Conservation (phyloP, 306 rosid species). For the Quercus rubra region DNA sequence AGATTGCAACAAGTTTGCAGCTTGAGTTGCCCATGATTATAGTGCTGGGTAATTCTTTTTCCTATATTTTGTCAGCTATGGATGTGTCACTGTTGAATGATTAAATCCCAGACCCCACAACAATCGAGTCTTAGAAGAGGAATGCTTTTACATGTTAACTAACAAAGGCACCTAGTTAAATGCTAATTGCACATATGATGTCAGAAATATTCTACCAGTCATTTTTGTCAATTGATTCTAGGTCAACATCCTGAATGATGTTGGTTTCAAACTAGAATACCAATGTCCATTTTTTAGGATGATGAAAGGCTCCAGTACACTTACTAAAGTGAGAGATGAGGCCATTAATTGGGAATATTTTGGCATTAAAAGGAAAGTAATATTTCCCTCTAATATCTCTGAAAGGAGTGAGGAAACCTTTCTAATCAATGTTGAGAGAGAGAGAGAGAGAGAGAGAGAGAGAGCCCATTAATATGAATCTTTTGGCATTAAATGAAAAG, state of each 20-base stretch:
- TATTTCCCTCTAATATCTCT: background rate
- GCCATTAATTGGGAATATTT: background rate
- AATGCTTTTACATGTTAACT: background rate
- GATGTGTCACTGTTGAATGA: background rate
- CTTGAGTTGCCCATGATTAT: background rate
- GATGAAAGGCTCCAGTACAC: background rate
- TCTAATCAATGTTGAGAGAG: background rate
- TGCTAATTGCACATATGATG: background rate
- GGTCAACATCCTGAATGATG: background rate
- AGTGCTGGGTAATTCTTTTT: background rate
- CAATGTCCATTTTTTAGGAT: background rate
- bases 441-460: background rate
- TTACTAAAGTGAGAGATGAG: background rate
- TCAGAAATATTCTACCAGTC: background rate
- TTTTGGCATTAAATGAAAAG: background rate
- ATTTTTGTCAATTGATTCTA: background rate
- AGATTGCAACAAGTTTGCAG: background rate
- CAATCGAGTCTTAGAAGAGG: background rate
- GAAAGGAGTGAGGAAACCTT: too few relatives aligned
- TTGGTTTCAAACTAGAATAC: background rate
- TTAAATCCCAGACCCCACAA: background rate
- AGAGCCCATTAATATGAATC: background rate
- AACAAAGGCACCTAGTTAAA: background rate
- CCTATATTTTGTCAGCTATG: background rate
- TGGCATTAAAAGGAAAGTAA: background rate